phyloP scores from a whole-genome alignment of 257 asterid species.

The Petrea volubilis region DNA sequence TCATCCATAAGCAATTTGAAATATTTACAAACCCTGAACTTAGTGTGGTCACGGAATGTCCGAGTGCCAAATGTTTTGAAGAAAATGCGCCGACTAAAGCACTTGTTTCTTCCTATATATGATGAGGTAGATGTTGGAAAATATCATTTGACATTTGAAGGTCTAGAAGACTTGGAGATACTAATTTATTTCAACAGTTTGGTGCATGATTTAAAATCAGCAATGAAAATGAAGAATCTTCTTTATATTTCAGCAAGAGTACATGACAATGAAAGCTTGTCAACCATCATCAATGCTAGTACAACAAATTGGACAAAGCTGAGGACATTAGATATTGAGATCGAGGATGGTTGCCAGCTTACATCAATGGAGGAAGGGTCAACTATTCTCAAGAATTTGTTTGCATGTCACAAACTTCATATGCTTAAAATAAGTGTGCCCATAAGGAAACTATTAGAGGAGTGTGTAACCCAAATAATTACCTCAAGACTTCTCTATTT shows the following conservation, averaged over 20 bases:
- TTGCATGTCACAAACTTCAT: not conserved
- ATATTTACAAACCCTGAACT: not conserved
- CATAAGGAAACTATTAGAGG: not conserved
- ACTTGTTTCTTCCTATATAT: conserved; percentile 14
- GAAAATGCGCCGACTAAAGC: conserved; percentile 12
- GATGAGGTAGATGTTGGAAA: not conserved
- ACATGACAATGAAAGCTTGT: too few relatives aligned
- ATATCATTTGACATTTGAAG: not conserved
- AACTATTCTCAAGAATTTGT: too few relatives aligned
- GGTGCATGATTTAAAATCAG: too few relatives aligned
- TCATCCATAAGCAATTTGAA: conserved; percentile 3
- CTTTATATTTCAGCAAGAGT: too few relatives aligned
- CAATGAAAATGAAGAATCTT: too few relatives aligned
- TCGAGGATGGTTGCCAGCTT: too few relatives aligned
- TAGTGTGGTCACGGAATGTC: not conserved
- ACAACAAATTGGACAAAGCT: too few relatives aligned
- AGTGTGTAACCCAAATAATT: not conserved
- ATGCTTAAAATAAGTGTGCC: not conserved
- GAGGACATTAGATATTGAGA: too few relatives aligned
- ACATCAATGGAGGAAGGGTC: too few relatives aligned
- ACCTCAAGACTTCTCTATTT: not conserved
- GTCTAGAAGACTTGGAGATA: too few relatives aligned
- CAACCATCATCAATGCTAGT: too few relatives aligned
- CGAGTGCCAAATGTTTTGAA: not conserved
- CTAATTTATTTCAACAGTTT: too few relatives aligned